Conservation (phyloP, 306 rosid genomes). For the Dryas octopetala region DNA sequence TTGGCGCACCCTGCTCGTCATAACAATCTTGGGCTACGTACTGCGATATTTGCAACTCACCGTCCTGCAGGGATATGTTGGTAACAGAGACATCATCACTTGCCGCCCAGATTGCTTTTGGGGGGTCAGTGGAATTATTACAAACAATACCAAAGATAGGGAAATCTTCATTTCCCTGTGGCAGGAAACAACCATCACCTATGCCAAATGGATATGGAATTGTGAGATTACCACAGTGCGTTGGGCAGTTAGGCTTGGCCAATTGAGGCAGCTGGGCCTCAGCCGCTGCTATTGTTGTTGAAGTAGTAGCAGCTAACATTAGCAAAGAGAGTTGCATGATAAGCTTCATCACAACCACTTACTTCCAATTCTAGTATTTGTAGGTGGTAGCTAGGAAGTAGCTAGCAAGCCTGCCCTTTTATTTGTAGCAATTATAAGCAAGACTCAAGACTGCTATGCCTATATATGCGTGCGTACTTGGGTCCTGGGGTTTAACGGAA, state of each 20-base stretch:
- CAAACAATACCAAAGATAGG: background rate
- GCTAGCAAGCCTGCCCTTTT: too few species aligned
- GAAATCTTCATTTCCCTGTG: background rate
- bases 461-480: too few species aligned
- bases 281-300: background rate
- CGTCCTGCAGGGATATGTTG: background rate
- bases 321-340: too few species aligned
- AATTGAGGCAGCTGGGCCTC: too few species aligned
- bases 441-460: too few species aligned
- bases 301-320: too few species aligned
- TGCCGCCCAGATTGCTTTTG: background rate
- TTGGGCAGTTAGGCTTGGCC: too few species aligned
- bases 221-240: background rate
- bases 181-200: background rate
- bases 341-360: too few species aligned
- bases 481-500: too few species aligned
- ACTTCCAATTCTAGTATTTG: too few species aligned
- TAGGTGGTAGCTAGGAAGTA: too few species aligned
- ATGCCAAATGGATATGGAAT: constrained; percentile 1
- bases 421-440: too few species aligned
- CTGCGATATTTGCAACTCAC: background rate
- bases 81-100: background rate
- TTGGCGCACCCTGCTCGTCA: background rate
- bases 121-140: background rate
- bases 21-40: background rate